These are phyloP conservation scores for Mycena kentingensis DNA, from an alignment of 768 basidiomycete species.

Conservation along the genomic window DNA sequence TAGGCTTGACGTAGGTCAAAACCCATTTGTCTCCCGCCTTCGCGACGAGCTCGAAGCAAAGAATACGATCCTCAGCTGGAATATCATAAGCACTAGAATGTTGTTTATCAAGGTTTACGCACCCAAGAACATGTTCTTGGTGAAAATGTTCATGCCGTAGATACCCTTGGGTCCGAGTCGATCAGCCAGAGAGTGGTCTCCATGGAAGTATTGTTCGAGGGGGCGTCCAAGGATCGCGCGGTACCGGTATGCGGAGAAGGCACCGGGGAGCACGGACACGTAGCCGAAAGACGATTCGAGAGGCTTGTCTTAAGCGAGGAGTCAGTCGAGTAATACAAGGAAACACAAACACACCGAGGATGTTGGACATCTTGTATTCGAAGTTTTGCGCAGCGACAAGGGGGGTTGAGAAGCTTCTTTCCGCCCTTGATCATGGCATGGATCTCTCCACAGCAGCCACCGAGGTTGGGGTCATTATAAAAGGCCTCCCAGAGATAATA, in stretches of 20 bases:
- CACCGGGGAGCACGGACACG: constrained; percentile 92
- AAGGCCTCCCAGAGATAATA: constrained; percentile 95
- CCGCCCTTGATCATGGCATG: constrained; percentile 97
- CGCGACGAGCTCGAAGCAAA: constrained; percentile 96
- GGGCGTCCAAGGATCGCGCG: constrained; percentile 90
- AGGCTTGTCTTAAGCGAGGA: constrained; percentile 72
- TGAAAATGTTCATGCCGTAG: constrained; percentile 96
- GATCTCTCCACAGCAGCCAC: constrained; percentile 93
- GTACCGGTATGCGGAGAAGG: constrained; percentile 95
- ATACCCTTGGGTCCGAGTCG: constrained; percentile 92
- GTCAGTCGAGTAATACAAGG: not conserved
- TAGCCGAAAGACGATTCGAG: constrained; percentile 96
- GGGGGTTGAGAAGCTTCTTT: constrained; percentile 87
- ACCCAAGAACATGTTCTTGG: constrained; percentile 87
- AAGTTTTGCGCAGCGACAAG: constrained; percentile 95
- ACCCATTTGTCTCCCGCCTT: constrained; percentile 89
- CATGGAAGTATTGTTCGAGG: constrained; percentile 83
- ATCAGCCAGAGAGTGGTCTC: constrained; percentile 87
- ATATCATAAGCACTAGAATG: constrained; percentile 2
- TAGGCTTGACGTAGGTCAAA: constrained; percentile 87
- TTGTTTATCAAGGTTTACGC: constrained; percentile 37
- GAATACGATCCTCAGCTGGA: constrained; percentile 88
- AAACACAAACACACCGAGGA: constrained; percentile 57
- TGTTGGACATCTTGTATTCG: constrained; percentile 98
- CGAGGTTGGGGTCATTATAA: constrained; percentile 75